Evolutionary conservation across 345 rosid genomes (phyloP), one percentile per base, ranked within the genome.

Genomic region (Geranium rotundifolium): DNA sequence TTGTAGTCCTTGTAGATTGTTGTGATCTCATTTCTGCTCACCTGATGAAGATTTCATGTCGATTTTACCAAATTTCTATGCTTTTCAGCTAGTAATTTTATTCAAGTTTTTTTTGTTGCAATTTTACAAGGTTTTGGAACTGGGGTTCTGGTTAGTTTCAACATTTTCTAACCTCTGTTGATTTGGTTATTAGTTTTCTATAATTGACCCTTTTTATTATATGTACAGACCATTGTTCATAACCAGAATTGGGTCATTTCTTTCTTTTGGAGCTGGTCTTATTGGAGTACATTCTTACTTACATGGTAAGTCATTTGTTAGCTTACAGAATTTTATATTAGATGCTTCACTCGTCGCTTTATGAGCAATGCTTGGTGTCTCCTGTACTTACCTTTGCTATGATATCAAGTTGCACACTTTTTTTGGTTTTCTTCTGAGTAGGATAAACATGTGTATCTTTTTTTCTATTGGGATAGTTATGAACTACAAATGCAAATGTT

Each of bases 291-390:
- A 8, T 34, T 90, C 77, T 79, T 90, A n/a, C 99, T 88, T 58
- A 90, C 99, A 69, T 95, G 99, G 99, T 95, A 88, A 59, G 84
- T 34, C 17, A 13, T 46, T 14, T 50, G 13, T 61, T 18, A 59
- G 56, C 58, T 65, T 54, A 5, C 12, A 17, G 1, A 20, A 39
- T 17, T 71, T 54, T 16, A 54, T 23, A 18, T 0, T 64, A 29
- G 7, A 13, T 64, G 23, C 8, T 14, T 46, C 52, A 12, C 16
- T 46, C 52, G 3, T 9, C 16, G 15, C 13, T 2, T 46, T 9
- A 46, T 46, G 3, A 14, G 15, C 52, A 46, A 46, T 46, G 52
- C 3, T 46, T 46, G 52, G 52, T 46, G 16, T 46, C 16, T 46
- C 52, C 15, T 46, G 52, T 14, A 46, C 52, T 14, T 46, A 9